A percentile compares a stretch with the other conserved stretches of the same genome.
phyloP scores from a whole-genome alignment of 2,329 filamentous ascomycete species.

The Arthroderma sp. region DNA sequence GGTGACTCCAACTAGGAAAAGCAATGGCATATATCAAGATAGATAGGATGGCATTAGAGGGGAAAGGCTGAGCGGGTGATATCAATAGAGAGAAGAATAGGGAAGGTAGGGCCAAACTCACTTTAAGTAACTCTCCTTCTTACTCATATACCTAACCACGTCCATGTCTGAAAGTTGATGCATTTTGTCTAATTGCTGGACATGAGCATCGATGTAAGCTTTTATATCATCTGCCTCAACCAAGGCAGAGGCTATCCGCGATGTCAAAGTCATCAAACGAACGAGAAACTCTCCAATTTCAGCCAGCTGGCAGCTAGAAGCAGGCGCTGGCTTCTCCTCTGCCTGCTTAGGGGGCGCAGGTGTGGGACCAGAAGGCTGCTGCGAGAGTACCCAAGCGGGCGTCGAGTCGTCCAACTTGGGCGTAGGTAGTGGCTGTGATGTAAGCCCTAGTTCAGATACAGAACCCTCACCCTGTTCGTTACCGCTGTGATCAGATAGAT shows the following conservation, averaged over 20 bases:
- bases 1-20: not conserved
- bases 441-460: not conserved
- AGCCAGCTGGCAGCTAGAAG: not conserved
- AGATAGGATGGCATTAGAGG: not conserved
- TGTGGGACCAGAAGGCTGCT: constrained; percentile 1
- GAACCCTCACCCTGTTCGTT: not conserved
- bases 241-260: not conserved
- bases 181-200: not conserved
- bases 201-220: not conserved
- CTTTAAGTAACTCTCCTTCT: not conserved
- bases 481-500: not conserved
- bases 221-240: constrained; percentile 2
- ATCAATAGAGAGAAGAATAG: not conserved
- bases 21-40: not conserved
- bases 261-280: not conserved
- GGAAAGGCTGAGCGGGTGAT: not conserved
- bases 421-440: not conserved
- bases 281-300: constrained; percentile 1
- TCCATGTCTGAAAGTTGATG: constrained; percentile 4
- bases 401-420: not conserved
- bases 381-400: not conserved
- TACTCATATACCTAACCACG: not conserved
- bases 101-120: not conserved
- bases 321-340: not conserved
- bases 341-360: not conserved